Conservation (phyloP, 106 monocot genomes). For the Phalaenopsis aphrodite region DNA sequence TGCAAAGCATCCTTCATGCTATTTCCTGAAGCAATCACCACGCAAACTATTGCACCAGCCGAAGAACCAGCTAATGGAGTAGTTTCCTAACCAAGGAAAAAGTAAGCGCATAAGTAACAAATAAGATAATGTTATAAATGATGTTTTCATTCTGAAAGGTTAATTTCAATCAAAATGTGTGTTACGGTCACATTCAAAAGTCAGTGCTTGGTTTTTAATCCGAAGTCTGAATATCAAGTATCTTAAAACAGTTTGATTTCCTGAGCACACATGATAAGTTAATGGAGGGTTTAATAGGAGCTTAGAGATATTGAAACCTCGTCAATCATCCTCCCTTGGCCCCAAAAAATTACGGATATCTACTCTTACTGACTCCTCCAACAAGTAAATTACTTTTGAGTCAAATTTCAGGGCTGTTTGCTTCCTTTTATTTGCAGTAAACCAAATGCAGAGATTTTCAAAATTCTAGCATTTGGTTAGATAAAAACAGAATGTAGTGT, state of each 20-base stretch:
- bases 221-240: neutral
- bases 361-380: neutral
- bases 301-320: neutral
- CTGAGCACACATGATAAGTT: neutral
- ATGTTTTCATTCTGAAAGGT: neutral
- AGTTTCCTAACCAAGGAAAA: constrained; percentile 51
- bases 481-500: too few species aligned
- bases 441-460: neutral
- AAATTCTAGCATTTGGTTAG: too few species aligned
- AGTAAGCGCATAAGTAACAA: constrained; percentile 1
- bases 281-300: neutral
- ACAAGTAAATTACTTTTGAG: neutral
- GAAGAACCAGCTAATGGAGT: constrained; percentile 98
- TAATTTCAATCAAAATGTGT: neutral
- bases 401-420: neutral
- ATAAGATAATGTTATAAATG: neutral
- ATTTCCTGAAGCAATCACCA: constrained; percentile 72
- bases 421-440: neutral
- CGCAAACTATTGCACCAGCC: constrained; percentile 92
- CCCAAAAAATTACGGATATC: neutral
- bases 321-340: neutral
- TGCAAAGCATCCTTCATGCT: constrained; percentile 70
- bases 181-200: neutral
- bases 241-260: neutral
- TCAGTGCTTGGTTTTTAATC: neutral